Percentiles rank a stretch among this genome's conserved stretches.
Conservation (phyloP, 1,284 basidiomycete genomes). For the Leccinum griseonigrum region DNA sequence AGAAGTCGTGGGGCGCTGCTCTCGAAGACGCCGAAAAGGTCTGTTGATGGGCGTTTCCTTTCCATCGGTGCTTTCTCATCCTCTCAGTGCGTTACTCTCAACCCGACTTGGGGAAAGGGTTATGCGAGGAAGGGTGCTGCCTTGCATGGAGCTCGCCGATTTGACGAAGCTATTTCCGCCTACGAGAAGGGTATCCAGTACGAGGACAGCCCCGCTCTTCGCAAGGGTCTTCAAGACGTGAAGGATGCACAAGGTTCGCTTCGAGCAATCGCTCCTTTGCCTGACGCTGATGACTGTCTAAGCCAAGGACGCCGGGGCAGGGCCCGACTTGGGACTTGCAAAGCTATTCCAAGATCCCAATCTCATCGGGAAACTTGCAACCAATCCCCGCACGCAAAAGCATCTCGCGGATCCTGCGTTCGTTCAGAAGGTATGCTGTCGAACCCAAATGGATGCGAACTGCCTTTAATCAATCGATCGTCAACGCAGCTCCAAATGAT, state of each 20-base stretch:
- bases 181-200: conserved; percentile 81
- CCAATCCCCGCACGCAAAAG: conserved; percentile 83
- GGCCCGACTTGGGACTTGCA: conserved; percentile 56
- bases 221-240: conserved; percentile 88
- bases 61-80: conserved; percentile 5
- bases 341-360: conserved; percentile 88
- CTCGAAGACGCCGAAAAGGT: conserved; percentile 92
- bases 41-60: conserved; percentile 22
- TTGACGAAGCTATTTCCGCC: conserved; percentile 79
- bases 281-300: conserved; percentile 14
- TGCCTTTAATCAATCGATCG: not conserved
- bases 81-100: conserved; percentile 69
- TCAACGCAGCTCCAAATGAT: conserved; percentile 51
- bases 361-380: conserved; percentile 78
- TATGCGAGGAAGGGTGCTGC: conserved; percentile 93
- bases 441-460: not conserved
- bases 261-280: not conserved
- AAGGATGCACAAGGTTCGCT: conserved; percentile 69
- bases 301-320: conserved; percentile 44
- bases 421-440: conserved; percentile 54
- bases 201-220: conserved; percentile 79
- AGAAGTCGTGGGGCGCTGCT: conserved; percentile 76
- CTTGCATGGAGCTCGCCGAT: conserved; percentile 81
- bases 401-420: conserved; percentile 84
- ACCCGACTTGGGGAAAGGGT: conserved; percentile 88